Conservation (phyloP, 1,284 basidiomycete species). For the Rhodotorula sp. region DNA sequence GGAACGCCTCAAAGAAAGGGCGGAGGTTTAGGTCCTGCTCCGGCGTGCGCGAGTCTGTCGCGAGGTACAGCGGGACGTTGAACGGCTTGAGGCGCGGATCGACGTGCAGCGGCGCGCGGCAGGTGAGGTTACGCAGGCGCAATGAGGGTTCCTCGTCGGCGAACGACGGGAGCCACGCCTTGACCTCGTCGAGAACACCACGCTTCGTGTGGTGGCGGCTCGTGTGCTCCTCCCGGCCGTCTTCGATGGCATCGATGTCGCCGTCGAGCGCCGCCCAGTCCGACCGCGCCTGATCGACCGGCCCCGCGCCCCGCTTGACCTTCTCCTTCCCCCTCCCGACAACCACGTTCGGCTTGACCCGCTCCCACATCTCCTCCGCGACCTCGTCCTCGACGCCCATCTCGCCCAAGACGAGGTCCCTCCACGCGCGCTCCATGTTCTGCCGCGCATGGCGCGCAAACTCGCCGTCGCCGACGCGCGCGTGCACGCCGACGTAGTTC, state of each 20-base stretch:
- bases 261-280: conserved; percentile 5
- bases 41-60: conserved; percentile 39
- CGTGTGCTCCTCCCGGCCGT: too few species aligned
- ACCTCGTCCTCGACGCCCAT: conserved; percentile 11
- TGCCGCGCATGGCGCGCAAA: conserved; percentile 57
- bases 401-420: neutral
- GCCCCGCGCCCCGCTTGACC: neutral
- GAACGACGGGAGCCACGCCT: neutral
- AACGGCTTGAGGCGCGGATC: conserved; percentile 20
- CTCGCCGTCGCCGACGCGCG: conserved; percentile 66
- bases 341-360: neutral
- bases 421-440: conserved; percentile 36
- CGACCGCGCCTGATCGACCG: neutral
- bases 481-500: conserved; percentile 60
- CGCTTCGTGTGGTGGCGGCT: neutral
- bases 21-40: conserved; percentile 28
- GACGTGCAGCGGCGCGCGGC: conserved; percentile 31
- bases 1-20: conserved; percentile 38
- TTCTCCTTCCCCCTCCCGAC: neutral
- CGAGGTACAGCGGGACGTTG: conserved; percentile 42
- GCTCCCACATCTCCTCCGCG: conserved; percentile 29
- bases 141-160: neutral
- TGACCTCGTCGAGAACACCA: neutral
- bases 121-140: conserved; percentile 27
- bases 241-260: neutral